Base-by-base conservation (phyloP, 2,329 filamentous ascomycete genomes). In the Cylindrodendrum hubeiense region DNA sequence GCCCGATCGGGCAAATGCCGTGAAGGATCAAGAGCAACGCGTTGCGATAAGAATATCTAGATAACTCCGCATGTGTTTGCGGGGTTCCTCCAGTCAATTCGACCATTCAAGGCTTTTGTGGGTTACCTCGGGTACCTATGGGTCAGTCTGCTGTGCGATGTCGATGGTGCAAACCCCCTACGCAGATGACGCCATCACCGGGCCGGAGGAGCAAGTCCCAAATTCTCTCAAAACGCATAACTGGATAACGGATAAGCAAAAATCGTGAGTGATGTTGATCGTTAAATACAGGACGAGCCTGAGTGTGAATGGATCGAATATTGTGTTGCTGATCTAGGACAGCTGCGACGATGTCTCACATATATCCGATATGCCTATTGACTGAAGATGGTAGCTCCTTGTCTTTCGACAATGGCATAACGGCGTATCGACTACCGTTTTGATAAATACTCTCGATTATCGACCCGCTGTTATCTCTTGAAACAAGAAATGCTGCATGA, bases 81-180 rank as follows among this genome's bases (percentile, higher is more conserved):
- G 63, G 63, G 63, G 57, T 47, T 58, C 50, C 52, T 22, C 57
- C 39, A 56, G n/a, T 47, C 41, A 46, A 56, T 30, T 21, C 15
- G 33, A 28, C 37, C 52, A 57, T 54, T 46, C 33, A 33, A 19
- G 4, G n/a, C 30, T 24, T 13, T 49, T 24, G 47, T 26, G 57
- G 49, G 12, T 19, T 57, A 22, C 39, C 37, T 51, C 52, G 50
- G 51, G 22, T 24, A n/a, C 41, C 34, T 44, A 50, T 26, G 52
- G 37, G 33, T 60, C 53, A 37, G 47, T 44, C 30, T 41, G 9
- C 17, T 28, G 52, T 52, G 47, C 46, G 34, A 57, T 56, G 37
- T 61, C 70, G 68, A 73, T 73, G 71, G 65, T 72, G 71, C 71
- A 71, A 73, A 37, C 33, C 60, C 46, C 58, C 47, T 64, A 65